Evolutionary conservation across 768 basidiomycete genomes (phyloP), one percentile per base, ranked within the genome.

Genomic region (Vishniacozyma victoriae): DNA sequence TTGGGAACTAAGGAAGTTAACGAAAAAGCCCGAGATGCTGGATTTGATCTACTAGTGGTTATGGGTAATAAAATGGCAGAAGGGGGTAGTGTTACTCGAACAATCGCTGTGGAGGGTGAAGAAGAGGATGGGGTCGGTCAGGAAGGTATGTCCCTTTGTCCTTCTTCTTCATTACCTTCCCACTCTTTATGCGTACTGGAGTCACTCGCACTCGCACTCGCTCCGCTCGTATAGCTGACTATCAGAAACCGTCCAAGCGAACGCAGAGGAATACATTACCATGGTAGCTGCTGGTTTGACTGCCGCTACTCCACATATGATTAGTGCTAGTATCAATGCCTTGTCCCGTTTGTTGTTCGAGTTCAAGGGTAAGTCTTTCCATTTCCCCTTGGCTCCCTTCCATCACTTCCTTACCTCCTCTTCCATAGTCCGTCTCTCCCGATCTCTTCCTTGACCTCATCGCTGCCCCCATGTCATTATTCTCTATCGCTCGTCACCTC

Each of bases 1-100:
- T 75, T 99, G 22, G 90, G 87, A 1, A 96, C 92, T 12, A 99
- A 99, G 70, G 93, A 99, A 67, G 87, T 91, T 3, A 93, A 93
- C 26, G 90, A 91, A 69, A 90, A 87, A 63, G 84, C 91, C 0
- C 79, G 95, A 40, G 78, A 78, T 42, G 88, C 85, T 4, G 91
- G 92, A 1, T 99, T 93, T 67, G 88, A 92, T 12, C 73, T 95
- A 37, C 78, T 97, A 41, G 79, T 97, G 11, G 79, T 81, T 5
- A 93, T 99, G 90, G 95, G 88, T 2, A 77, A 77, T 60, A 95
- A 91, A 75, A 95, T 97, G 90, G 78, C 77, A 25, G 73, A 77
- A 47, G 95, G 93, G 13, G 95, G 93, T 27, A 83, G 82, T 67
- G 84, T 87, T 54, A 18, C 25, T 11, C 15, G 87, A 82, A 13